Evolutionary conservation across 345 rosid species (phyloP).

Genomic region (Bruguiera gymnorhiza): DNA sequence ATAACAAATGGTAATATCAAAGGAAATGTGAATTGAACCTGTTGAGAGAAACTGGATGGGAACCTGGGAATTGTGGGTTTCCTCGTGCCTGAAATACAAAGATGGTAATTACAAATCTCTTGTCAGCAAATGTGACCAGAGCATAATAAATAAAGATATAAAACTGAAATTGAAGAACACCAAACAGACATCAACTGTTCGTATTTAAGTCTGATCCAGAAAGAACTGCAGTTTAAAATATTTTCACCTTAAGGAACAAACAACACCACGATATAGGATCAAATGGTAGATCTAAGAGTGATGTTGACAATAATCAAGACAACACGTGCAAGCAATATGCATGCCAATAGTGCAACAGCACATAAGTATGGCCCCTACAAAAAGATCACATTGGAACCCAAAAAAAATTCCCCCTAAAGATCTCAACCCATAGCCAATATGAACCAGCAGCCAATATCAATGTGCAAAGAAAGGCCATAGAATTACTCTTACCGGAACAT

Average conservation of each 20-base stretch:
- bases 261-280: too few relatives aligned
- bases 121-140: conserved; percentile 1
- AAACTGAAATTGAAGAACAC: background rate
- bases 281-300: too few relatives aligned
- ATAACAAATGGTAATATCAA: background rate
- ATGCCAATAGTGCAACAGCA: too few relatives aligned
- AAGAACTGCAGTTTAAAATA: background rate
- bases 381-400: too few relatives aligned
- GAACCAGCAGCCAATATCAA: too few relatives aligned
- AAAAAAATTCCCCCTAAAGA: too few relatives aligned
- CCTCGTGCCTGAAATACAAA: conserved; percentile 57
- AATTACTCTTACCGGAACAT: conserved; percentile 48
- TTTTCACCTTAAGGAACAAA: too few relatives aligned
- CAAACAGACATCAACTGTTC: background rate
- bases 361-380: too few relatives aligned
- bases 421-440: too few relatives aligned
- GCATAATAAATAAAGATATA: conserved; percentile 4
- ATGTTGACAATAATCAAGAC: too few relatives aligned
- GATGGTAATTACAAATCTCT: background rate
- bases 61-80: conserved; percentile 69
- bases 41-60: conserved; percentile 84
- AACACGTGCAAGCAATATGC: too few relatives aligned
- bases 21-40: conserved; percentile 34
- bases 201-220: background rate
- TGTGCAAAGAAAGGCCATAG: background rate